Evolutionary conservation across 1,139 yeast species (phyloP), one percentile per base, ranked within the genome.

Genomic region (Kluyveromyces sp.): DNA sequence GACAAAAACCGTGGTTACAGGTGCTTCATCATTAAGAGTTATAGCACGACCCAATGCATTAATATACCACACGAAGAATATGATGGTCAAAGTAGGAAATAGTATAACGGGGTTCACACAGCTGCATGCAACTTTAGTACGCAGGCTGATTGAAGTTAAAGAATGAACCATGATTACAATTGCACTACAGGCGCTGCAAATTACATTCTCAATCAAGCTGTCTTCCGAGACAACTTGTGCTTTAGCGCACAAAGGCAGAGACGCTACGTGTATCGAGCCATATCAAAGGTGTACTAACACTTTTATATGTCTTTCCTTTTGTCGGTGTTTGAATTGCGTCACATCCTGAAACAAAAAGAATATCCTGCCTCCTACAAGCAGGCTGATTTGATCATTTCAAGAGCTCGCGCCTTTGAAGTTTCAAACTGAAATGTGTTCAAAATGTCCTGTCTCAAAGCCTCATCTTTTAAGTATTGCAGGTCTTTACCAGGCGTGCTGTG

Each of bases 371-470:
- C 4, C 19, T 16, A 17, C 18, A 6, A 13, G 35, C 19, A 11
- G 9, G 19, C 12, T 12, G 12, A 32, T 4, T 6, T 8, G 4
- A 15, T 32, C 36, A 3, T 33, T 19, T 9, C 26, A n/a, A 28
- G 51, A 47, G 36, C 40, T 44, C 12, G 35, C 8, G 26, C 36
- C 42, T 43, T 44, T 16, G 54, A 47, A 11, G 48, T 43, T n/a
- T 45, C 44, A 29, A 48, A 50, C 39, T 51, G 53, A 33, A 52
- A 51, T 33, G 44, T 46, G 17, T 35, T 36, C 17, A 44, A 41
- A 9, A 49, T 30, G 28, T 33, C 37, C n/a, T 40, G 30, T 30
- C 42, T 20, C 30, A 31, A 18, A 16, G 17, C 33, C 20, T 34
- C 38, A 9, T 13, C 25, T 36, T 20, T 8, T 20, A 18, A 9